phyloP scores from a whole-genome alignment of 805 yeast genomes.

The Teunomyces panamensis region DNA sequence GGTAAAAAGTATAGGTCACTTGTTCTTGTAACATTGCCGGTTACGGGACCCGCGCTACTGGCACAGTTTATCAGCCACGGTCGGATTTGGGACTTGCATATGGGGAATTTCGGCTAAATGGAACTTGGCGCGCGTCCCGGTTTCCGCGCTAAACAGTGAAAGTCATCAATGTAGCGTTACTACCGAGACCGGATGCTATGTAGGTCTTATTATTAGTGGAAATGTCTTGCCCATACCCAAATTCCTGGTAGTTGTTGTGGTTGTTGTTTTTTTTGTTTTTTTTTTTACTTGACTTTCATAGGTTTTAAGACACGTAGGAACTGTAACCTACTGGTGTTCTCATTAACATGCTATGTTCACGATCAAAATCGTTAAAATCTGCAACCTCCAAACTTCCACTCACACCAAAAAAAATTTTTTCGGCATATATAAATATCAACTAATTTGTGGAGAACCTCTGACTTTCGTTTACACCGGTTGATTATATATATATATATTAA shows the following conservation, averaged over 20 bases:
- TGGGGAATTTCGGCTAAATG: neutral
- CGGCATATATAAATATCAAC: slow-evolving; percentile 1
- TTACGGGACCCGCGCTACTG: neutral
- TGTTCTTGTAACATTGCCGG: neutral
- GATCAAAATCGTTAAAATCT: neutral
- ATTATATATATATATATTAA: neutral
- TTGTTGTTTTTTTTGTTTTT: neutral
- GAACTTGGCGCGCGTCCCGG: neutral
- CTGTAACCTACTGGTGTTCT: neutral
- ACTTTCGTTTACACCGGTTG: neutral
- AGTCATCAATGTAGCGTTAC: neutral
- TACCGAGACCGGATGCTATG: neutral
- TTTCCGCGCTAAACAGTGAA: neutral
- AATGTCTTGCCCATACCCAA: neutral
- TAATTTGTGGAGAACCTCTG: slow-evolving; percentile 1
- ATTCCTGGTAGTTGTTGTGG: neutral
- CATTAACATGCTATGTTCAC: too few species aligned
- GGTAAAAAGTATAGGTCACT: neutral
- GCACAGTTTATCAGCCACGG: neutral
- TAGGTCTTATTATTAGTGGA: neutral
- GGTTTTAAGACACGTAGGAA: neutral
- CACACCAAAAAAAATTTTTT: neutral
- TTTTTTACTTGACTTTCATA: neutral
- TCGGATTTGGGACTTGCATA: neutral
- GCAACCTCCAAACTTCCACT: neutral